phyloP scores from a whole-genome alignment of 2,329 filamentous ascomycete species.

The Sporothrix globosa region DNA sequence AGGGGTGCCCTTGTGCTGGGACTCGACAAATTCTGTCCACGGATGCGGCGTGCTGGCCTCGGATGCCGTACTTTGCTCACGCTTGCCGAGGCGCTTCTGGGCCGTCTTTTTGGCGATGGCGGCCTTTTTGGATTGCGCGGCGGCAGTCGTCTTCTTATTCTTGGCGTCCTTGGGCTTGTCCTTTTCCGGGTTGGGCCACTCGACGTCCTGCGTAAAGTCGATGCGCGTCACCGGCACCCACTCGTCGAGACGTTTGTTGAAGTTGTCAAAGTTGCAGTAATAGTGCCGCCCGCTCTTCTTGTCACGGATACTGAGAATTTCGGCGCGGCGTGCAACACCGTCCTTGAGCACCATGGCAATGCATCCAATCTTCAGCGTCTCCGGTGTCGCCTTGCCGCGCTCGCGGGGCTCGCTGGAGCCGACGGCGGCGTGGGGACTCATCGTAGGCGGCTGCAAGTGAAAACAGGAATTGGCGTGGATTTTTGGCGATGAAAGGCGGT shows the following conservation, averaged over 20 bases:
- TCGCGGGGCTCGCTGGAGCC: constrained; percentile 63
- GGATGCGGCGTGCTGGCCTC: constrained; percentile 58
- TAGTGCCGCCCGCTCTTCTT: constrained; percentile 86
- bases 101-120: constrained; percentile 58
- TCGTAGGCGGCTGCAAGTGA: constrained; percentile 24
- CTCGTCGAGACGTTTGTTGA: constrained; percentile 85
- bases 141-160: constrained; percentile 61
- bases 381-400: constrained; percentile 81
- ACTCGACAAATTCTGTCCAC: constrained; percentile 57
- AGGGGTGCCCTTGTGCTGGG: constrained; percentile 49
- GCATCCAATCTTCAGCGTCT: constrained; percentile 70
- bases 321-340: constrained; percentile 84
- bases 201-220: constrained; percentile 86
- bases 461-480: no score
- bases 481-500: constrained; percentile 25
- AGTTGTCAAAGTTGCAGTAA: constrained; percentile 97
- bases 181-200: constrained; percentile 94
- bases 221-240: constrained; percentile 85
- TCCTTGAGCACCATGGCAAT: constrained; percentile 69
- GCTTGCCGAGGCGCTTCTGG: constrained; percentile 58
- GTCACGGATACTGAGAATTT: constrained; percentile 92
- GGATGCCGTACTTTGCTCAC: constrained; percentile 59
- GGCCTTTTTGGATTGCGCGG: constrained; percentile 55
- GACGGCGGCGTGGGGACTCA: constrained; percentile 57
- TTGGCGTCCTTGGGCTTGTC: constrained; percentile 74